These are phyloP conservation scores for Omphalotus guepiniiformis DNA, from an alignment of 768 basidiomycete genomes.

Conservation along the genomic window DNA sequence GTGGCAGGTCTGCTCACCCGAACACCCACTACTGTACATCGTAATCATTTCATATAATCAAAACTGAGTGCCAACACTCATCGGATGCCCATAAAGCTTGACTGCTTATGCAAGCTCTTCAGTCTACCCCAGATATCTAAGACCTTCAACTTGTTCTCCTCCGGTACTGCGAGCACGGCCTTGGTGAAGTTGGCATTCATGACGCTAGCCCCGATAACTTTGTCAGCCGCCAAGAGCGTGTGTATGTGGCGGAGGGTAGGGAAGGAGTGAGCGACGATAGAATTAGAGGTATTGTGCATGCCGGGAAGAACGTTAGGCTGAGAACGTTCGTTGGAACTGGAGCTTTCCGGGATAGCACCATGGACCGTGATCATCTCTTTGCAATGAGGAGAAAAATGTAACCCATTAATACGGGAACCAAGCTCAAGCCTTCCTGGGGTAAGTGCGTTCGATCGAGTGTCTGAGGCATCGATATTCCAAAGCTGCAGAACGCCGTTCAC, in stretches of 20 bases:
- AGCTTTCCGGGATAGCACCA: conserved; percentile 23
- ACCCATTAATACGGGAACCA: conserved; percentile 59
- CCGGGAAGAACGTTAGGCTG: neutral
- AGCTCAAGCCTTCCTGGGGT: conserved; percentile 42
- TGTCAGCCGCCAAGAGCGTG: conserved; percentile 31
- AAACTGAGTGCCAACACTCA: conserved; percentile 15
- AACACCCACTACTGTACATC: neutral
- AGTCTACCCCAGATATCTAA: conserved; percentile 54
- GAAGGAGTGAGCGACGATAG: conserved; percentile 51
- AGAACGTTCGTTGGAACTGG: neutral
- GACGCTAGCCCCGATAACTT: conserved; percentile 58
- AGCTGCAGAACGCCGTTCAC: conserved; percentile 45
- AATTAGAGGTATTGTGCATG: conserved; percentile 23
- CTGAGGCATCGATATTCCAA: conserved; percentile 38
- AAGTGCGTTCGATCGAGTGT: conserved; percentile 34
- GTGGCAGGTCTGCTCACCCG: too few relatives aligned
- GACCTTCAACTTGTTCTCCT: conserved; percentile 63
- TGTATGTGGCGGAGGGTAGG: conserved; percentile 55
- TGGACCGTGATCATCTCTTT: conserved; percentile 87
- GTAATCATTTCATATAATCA: conserved; percentile 16
- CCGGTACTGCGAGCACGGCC: conserved; percentile 55
- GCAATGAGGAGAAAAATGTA: conserved; percentile 74
- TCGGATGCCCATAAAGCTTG: conserved; percentile 21
- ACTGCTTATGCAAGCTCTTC: conserved; percentile 26
- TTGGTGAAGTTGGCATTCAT: conserved; percentile 48